These are phyloP conservation scores for Lactifluus rugatus DNA, from an alignment of 768 basidiomycete species.

Conservation along the genomic window DNA sequence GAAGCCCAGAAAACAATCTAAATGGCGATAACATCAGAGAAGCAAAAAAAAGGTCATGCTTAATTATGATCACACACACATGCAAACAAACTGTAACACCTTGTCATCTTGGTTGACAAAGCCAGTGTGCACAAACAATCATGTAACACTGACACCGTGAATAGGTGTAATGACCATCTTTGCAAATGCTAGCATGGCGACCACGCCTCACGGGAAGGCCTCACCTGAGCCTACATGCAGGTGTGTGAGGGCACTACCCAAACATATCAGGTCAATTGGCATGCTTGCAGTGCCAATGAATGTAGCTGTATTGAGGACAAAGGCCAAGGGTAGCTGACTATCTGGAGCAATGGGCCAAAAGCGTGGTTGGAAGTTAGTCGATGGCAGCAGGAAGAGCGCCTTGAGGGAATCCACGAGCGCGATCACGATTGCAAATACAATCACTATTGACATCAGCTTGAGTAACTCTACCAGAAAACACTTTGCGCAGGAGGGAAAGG, in stretches of 20 bases:
- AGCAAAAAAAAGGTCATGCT: conserved; percentile 40
- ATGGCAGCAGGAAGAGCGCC: conserved; percentile 45
- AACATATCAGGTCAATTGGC: conserved; percentile 50
- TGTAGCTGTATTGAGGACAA: conserved; percentile 44
- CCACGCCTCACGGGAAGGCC: conserved; percentile 46
- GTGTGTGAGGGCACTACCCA: conserved; percentile 55
- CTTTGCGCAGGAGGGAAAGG: neutral
- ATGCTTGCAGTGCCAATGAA: conserved; percentile 59
- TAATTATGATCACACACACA: conserved; percentile 50
- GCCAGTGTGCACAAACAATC: conserved; percentile 36
- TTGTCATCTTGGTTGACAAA: conserved; percentile 44
- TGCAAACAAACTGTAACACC: conserved; percentile 57
- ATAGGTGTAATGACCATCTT: conserved; percentile 51
- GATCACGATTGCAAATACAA: conserved; percentile 45
- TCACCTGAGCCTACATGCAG: conserved; percentile 39
- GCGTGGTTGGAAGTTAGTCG: conserved; percentile 34
- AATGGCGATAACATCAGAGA: conserved; percentile 55
- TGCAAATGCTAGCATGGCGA: conserved; percentile 40
- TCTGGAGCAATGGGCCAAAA: conserved; percentile 39
- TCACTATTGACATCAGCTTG: conserved; percentile 42
- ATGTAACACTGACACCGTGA: conserved; percentile 46
- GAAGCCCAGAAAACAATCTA: conserved; percentile 20
- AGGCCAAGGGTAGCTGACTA: conserved; percentile 54
- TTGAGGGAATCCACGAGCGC: conserved; percentile 49
- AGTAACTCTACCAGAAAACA: conserved; percentile 24